phyloP scores from a whole-genome alignment of 1,284 basidiomycete genomes.

The Earliella scabrosa region DNA sequence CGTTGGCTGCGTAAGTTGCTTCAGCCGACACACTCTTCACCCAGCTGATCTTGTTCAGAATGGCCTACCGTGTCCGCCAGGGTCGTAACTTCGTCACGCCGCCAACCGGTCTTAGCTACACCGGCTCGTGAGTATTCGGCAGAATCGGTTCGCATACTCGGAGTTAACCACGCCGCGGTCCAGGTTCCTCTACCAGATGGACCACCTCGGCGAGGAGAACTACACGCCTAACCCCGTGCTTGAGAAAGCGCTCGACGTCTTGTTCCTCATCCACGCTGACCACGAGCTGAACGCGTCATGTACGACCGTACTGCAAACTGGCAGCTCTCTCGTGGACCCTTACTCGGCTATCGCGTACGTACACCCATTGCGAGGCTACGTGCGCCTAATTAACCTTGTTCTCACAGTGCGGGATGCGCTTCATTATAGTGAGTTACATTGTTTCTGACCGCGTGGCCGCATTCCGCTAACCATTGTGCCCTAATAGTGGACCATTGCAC shows the following conservation, averaged over 20 bases:
- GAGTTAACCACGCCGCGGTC: too few species aligned
- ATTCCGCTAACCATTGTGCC: neutral
- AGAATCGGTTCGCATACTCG: too few species aligned
- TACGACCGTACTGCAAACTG: constrained; percentile 84
- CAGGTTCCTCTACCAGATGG: constrained; percentile 88
- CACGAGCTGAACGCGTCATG: constrained; percentile 87
- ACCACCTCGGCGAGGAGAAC: constrained; percentile 73
- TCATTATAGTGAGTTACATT: constrained; percentile 70
- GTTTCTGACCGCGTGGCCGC: neutral
- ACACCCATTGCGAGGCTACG: neutral
- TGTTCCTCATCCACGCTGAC: constrained; percentile 89
- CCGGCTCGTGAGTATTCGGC: constrained; percentile 72
- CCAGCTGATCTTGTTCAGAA: constrained; percentile 45
- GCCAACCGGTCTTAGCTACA: constrained; percentile 80
- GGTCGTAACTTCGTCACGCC: constrained; percentile 88
- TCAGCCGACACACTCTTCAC: neutral
- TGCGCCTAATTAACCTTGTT: neutral
- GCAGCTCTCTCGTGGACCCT: constrained; percentile 86
- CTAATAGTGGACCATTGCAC: constrained; percentile 81
- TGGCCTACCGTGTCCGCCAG: constrained; percentile 89
- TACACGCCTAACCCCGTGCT: constrained; percentile 83
- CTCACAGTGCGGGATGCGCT: constrained; percentile 74
- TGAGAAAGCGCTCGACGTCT: constrained; percentile 81
- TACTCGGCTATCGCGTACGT: constrained; percentile 80
- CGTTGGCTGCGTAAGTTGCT: constrained; percentile 73